Conservation (phyloP, 2,329 filamentous ascomycete species). For the Mollisiaceae sp. region DNA sequence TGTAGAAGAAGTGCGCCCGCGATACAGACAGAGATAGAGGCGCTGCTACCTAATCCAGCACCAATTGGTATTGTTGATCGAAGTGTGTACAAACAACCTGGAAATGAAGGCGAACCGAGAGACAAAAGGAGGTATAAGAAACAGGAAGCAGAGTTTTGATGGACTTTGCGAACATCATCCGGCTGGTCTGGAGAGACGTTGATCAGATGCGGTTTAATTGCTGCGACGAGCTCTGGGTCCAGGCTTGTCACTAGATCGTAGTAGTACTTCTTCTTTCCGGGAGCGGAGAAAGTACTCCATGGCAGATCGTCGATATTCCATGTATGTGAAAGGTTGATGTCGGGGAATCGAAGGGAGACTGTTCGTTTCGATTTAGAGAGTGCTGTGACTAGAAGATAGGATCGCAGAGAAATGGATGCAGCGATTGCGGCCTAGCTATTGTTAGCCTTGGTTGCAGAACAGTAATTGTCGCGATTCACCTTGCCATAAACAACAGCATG, state of each 20-base stretch:
- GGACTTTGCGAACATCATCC: conserved; percentile 79
- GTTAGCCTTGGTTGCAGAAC: conserved; percentile 16
- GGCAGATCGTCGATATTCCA: conserved; percentile 95
- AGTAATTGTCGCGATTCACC: conserved; percentile 51
- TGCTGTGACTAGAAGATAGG: conserved; percentile 94
- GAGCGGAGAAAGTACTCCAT: conserved; percentile 80
- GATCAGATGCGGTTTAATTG: conserved; percentile 79
- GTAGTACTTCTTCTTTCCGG: conserved; percentile 91
- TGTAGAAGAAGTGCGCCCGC: conserved; percentile 85
- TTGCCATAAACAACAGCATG: conserved; percentile 98
- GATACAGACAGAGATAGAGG: conserved; percentile 90
- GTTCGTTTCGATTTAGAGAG: conserved; percentile 91
- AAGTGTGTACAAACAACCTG: conserved; percentile 85
- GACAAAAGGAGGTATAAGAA: conserved; percentile 95
- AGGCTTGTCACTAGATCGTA: conserved; percentile 86
- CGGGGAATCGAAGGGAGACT: conserved; percentile 86
- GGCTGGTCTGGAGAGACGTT: conserved; percentile 70
- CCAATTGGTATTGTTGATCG: conserved; percentile 93
- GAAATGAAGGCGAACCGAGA: conserved; percentile 77
- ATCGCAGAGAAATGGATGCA: conserved; percentile 91
- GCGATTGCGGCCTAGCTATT: conserved; percentile 79
- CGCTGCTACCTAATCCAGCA: conserved; percentile 89
- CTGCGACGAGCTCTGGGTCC: conserved; percentile 80
- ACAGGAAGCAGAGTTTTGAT: conserved; percentile 78
- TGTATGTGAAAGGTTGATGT: conserved; percentile 86